phyloP scores from a whole-genome alignment of 2,329 filamentous ascomycete genomes.

The Trichoderma afroharzianum region DNA sequence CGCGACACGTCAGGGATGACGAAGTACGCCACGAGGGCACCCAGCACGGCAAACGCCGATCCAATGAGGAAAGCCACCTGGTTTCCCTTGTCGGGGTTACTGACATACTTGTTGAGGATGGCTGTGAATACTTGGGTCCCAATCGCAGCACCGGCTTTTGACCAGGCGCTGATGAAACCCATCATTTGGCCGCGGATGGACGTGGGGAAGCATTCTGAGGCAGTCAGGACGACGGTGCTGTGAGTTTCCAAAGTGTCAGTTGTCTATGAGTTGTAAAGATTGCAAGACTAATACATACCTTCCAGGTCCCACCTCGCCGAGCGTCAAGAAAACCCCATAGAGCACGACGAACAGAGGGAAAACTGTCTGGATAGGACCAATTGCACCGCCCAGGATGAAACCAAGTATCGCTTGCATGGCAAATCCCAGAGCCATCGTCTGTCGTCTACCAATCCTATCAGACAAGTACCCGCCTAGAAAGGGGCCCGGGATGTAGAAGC shows the following conservation, averaged over 20 bases:
- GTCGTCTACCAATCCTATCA: slow-evolving; percentile 46
- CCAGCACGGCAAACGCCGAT: slow-evolving; percentile 43
- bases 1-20: slow-evolving; percentile 27
- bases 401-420: slow-evolving; percentile 42
- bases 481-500: slow-evolving; percentile 47
- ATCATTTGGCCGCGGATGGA: slow-evolving; percentile 48
- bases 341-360: slow-evolving; percentile 50
- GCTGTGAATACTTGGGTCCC: slow-evolving; percentile 50
- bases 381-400: slow-evolving; percentile 47
- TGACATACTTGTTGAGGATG: slow-evolving; percentile 43
- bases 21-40: slow-evolving; percentile 21
- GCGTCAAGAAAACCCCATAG: slow-evolving; percentile 47
- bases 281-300: slow-evolving; percentile 26
- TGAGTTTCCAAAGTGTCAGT: background rate
- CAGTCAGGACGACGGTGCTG: slow-evolving; percentile 37
- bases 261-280: background rate
- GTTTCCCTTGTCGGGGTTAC: slow-evolving; percentile 41
- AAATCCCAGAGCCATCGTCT: slow-evolving; percentile 51
- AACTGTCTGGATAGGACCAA: slow-evolving; percentile 41
- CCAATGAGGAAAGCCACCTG: slow-evolving; percentile 51
- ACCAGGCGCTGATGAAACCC: slow-evolving; percentile 44
- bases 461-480: slow-evolving; percentile 46
- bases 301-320: slow-evolving; percentile 50
- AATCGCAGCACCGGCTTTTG: slow-evolving; percentile 49
- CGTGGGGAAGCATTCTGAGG: slow-evolving; percentile 48